phyloP scores from a whole-genome alignment of 176 grass and related monocot species.

The Hordeum vulgare region MorexV3_pseudomolecules_assembly NC_058522.1:550601677-550602176 shows the following conservation, averaged over 20 bases:
- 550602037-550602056: no score
- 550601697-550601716: neutral
- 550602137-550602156: no score
- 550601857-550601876: neutral
- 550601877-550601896: neutral
- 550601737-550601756: neutral
- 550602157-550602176: no score
- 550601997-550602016: no score
- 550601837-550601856: neutral
- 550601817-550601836: neutral
- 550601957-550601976: neutral
- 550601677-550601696: neutral
- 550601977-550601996: neutral
- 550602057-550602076: neutral
- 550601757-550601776: neutral
- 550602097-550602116: no score
- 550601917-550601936: neutral
- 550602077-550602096: no score
- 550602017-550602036: no score
- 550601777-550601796: neutral
- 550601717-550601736: neutral
- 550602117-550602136: no score
- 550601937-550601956: neutral
- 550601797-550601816: neutral
- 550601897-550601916: neutral